Evolutionary conservation across 2,329 filamentous ascomycete genomes (phyloP), one percentile per base, ranked within the genome.

Genomic region (Alternaria postmessia): DNA sequence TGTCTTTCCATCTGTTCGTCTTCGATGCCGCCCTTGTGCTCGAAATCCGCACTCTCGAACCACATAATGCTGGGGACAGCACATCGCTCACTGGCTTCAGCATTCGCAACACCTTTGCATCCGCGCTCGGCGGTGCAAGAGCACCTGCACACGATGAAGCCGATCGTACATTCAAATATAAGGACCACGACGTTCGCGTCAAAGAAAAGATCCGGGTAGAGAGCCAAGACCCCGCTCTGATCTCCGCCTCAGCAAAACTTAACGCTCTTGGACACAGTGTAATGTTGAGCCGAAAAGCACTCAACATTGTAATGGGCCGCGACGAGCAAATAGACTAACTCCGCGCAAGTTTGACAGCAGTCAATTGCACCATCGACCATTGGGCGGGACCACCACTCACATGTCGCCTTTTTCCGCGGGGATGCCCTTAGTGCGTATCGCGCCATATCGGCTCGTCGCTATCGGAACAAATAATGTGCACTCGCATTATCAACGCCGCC

Each of bases 171-270:
- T 97, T 96, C 77, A 83, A 81, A 4, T 97, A 86, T 79, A 71
- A 81, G 14, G 86, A 87, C 5, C 85, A 88, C 57, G 88, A 95
- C 62, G 93, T 97, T 3, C 90, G 88, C 65, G 94, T 98, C 46
- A 88, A 90, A 67, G 94, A 97, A 77, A 97, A 97, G 81, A 87
- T 97, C 5, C 86, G 91, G 41, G 90, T 97, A 2, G 94, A 97
- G 78, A 94, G 88, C 71, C 92, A 93, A 56, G 94, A 98, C 77
- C 94, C 94, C 1, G 94, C 89, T 69, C 76, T 97, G 65, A 89
- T 97, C 76, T 90, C 91, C 36, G 84, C 95, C 34, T 90, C 92
- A 76, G 90, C 93, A 5, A 97, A 97, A 80, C 82, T 97, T 67
- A 88, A 86, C 30, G 93, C 91, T 5, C 80, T 97, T 58, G 89